These are phyloP conservation scores for Novakomyces olei DNA, from an alignment of 805 yeast genomes.

Conservation along the genomic window DNA sequence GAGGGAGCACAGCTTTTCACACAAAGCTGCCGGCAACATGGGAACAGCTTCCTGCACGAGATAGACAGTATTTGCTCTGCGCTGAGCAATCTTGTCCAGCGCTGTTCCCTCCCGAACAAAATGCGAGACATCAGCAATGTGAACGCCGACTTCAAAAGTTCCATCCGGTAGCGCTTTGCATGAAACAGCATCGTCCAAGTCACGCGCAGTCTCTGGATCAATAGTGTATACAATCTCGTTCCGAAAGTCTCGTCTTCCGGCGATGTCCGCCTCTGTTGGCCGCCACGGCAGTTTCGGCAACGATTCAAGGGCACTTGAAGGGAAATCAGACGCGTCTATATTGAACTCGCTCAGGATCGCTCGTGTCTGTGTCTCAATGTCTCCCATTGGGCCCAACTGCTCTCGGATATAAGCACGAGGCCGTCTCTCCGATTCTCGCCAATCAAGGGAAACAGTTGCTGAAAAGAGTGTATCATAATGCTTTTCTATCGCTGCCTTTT, in stretches of 20 bases:
- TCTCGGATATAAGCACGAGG: too few species aligned
- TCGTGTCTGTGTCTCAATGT: slow-evolving; percentile 56
- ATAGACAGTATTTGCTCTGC: slow-evolving; percentile 72
- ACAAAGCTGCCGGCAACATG: slow-evolving; percentile 45
- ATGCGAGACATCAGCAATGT: slow-evolving; percentile 57
- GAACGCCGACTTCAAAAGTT: slow-evolving; percentile 64
- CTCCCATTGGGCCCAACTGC: slow-evolving; percentile 62
- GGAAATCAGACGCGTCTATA: slow-evolving; percentile 20
- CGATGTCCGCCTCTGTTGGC: slow-evolving; percentile 12
- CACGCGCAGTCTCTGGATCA: slow-evolving; percentile 31
- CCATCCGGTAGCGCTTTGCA: slow-evolving; percentile 40
- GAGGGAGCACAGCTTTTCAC: slow-evolving; percentile 34
- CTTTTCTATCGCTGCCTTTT: too few species aligned
- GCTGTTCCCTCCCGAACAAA: slow-evolving; percentile 50
- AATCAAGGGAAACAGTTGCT: too few species aligned
- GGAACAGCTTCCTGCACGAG: slow-evolving; percentile 55
- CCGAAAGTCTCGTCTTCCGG: slow-evolving; percentile 30
- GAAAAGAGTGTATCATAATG: too few species aligned
- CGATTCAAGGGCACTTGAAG: slow-evolving; percentile 18
- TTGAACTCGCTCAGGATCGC: slow-evolving; percentile 58
- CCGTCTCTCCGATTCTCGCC: too few species aligned
- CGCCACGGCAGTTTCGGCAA: slow-evolving; percentile 10
- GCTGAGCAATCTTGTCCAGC: slow-evolving; percentile 72
- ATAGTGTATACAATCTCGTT: slow-evolving; percentile 41
- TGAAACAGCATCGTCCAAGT: slow-evolving; percentile 56